These are phyloP conservation scores for Chlamydomonas sp. DNA, from an alignment of 139 green algal species.

Conservation along the genomic window DNA sequence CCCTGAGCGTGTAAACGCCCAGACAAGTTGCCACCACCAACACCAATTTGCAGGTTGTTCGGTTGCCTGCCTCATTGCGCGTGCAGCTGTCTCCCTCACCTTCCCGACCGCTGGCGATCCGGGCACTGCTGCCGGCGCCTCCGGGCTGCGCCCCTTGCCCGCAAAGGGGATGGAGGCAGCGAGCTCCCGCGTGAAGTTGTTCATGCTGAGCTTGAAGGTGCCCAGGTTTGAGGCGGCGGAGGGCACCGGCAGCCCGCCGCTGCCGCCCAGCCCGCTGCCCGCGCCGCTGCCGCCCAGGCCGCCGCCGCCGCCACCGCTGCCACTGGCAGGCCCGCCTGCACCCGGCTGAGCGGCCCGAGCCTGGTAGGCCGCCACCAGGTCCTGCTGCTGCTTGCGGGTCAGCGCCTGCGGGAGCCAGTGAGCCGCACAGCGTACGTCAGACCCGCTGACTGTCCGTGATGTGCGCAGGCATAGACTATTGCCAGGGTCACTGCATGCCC, in stretches of 20 bases:
- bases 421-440: neutral
- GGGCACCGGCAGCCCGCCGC: neutral
- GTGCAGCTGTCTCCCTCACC: neutral
- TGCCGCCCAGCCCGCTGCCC: neutral
- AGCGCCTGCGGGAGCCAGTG: constrained; percentile 29
- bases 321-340: neutral
- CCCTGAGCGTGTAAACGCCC: too few relatives aligned
- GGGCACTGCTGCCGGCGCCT: neutral
- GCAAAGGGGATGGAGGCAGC: constrained; percentile 34
- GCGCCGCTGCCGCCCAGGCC: neutral
- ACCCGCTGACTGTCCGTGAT: neutral
- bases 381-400: constrained; percentile 56
- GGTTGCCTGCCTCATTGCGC: neutral
- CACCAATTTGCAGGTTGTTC: neutral
- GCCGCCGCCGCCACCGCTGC: neutral
- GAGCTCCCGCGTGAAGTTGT: constrained; percentile 56
- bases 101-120: neutral
- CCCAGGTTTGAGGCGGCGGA: constrained; percentile 43
- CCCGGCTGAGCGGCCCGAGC: neutral
- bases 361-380: constrained; percentile 52
- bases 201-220: constrained; percentile 50
- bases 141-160: neutral
- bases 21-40: neutral
- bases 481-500: neutral
- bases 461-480: neutral